Conservation (phyloP, 495 filamentous ascomycete genomes). For the Filosporella fistucella region DNA sequence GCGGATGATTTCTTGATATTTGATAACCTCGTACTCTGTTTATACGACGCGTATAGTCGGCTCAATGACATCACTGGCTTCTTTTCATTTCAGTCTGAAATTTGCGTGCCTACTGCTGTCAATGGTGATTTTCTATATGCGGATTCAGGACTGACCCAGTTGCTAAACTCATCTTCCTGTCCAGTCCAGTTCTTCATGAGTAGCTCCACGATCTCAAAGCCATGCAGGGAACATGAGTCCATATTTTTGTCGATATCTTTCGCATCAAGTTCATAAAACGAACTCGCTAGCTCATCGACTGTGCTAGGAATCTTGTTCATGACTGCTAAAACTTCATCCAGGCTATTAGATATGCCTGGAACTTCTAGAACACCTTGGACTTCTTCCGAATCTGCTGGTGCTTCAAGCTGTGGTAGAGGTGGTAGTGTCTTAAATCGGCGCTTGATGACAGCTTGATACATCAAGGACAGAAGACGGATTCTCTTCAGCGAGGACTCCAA, state of each 20-base stretch:
- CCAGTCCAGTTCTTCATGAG: conserved; percentile 24
- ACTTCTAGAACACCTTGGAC: neutral
- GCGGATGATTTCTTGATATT: too few species aligned
- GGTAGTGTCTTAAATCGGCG: conserved; percentile 50
- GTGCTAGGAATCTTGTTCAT: conserved; percentile 37
- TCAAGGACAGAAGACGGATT: conserved; percentile 49
- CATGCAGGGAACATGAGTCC: conserved; percentile 23
- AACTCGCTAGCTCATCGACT: conserved; percentile 40
- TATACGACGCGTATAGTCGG: too few species aligned
- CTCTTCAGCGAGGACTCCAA: conserved; percentile 52
- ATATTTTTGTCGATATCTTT: conserved; percentile 22
- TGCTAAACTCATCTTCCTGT: conserved; percentile 24
- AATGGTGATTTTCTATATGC: neutral
- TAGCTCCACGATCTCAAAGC: conserved; percentile 15
- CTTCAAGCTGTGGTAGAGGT: conserved; percentile 17
- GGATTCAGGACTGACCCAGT: conserved; percentile 19
- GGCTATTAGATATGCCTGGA: conserved; percentile 4
- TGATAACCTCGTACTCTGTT: too few species aligned
- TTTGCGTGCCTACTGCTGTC: conserved; percentile 15
- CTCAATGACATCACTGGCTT: too few species aligned
- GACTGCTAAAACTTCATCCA: conserved; percentile 34
- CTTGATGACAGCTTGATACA: conserved; percentile 59
- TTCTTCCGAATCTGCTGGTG: conserved; percentile 3
- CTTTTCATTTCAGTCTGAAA: conserved; percentile 22
- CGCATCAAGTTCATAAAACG: conserved; percentile 35